Evolutionary conservation across 371 early-diverging fungal species (phyloP), one percentile per base, ranked within the genome.

Genomic region (Mucor sp.): DNA sequence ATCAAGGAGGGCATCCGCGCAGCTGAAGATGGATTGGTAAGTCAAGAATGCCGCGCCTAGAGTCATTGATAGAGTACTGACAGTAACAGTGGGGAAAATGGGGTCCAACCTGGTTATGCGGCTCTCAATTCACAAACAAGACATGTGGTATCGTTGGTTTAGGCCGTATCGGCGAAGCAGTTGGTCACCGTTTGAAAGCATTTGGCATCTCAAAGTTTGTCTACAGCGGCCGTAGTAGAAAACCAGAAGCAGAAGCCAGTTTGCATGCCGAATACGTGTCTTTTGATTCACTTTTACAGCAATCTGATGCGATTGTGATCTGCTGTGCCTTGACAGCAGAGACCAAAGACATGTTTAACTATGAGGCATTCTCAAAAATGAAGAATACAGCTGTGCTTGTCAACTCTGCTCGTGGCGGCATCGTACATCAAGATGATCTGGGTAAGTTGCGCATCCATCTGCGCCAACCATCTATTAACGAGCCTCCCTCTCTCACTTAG

Each of bases 101-200:
- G 92, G 74, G 84, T 60, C 90, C 91, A 4, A 81, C 81, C 12
- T 91, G 93, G 90, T 70, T 94, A 33, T 82, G 89, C 33, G 96
- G 96, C 35, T 75, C 78, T 5, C 92, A 92, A 73, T 80, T 96
- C 48, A 84, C 85, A 3, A 82, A 80, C 47, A 95, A 95, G 66
- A 90, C 93, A 0, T 75, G 95, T 19, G 96, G 96, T 0, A 84
- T 96, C 56, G 86, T 95, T 28, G 96, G 96, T 0, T 67, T 94
- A 43, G 96, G 96, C 0, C 85, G 95, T 32, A 95, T 95, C 63
- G 96, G 96, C 11, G 73, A 76, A 37, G 95, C 93, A 0, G 90
- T 92, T 9, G 90, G 89, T 8, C 71, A 81, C 30, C 80, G 95
- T 9, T 74, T 96, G 17, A 74, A 77, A 25, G 89, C 91, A 1